Evolutionary conservation across 352 stramenopile genomes (phyloP).

Genomic region (Phytophthora cryptogea): DNA sequence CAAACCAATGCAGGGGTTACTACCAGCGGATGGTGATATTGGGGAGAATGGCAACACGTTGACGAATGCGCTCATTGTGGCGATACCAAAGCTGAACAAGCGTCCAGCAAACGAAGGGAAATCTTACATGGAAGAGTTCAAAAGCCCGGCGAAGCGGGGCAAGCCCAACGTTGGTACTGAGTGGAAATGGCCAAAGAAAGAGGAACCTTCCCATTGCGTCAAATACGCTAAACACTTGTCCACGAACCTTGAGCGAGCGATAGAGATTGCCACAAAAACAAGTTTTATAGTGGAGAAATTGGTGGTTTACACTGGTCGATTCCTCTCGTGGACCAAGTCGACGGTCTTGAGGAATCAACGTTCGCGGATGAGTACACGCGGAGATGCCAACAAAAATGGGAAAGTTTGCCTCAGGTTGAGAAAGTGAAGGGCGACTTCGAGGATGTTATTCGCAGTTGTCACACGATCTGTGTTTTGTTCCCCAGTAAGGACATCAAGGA

Average conservation of each 20-base stretch:
- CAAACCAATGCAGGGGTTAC: background rate
- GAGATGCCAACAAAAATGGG: slow-evolving; percentile 6
- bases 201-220: background rate
- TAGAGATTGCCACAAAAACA: slow-evolving; percentile 1
- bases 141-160: background rate
- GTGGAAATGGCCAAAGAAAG: background rate
- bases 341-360: slow-evolving; percentile 17
- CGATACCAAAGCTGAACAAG: background rate
- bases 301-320: background rate
- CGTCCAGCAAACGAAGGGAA: background rate
- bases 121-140: background rate
- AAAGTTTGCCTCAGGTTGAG: background rate
- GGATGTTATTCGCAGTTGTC: slow-evolving; percentile 6
- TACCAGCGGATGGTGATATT: background rate
- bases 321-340: slow-evolving; percentile 20
- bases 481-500: background rate
- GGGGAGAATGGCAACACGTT: background rate
- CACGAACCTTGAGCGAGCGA: slow-evolving; percentile 7
- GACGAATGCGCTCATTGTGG: background rate
- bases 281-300: slow-evolving; percentile 4
- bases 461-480: slow-evolving; percentile 11
- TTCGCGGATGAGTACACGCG: slow-evolving; percentile 18
- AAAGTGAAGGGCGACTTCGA: background rate
- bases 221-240: background rate
- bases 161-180: background rate